These are phyloP conservation scores for Simmondsia chinensis DNA, from an alignment of 148 eudicot genomes.

Conservation along the genomic window DNA sequence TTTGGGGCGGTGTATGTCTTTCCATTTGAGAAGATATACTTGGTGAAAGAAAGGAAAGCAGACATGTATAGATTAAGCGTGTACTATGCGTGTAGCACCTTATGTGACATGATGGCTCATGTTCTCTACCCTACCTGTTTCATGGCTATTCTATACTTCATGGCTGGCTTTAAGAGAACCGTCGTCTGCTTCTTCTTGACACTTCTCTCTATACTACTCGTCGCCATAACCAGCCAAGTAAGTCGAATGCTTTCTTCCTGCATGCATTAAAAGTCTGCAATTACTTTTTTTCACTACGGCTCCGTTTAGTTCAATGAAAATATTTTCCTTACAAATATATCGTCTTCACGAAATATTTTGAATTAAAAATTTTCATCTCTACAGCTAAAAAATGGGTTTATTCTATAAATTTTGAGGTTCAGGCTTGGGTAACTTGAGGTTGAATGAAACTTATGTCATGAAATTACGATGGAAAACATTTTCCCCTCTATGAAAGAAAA, in stretches of 20 bases:
- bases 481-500: too few relatives aligned
- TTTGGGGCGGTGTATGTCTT: conserved; percentile 98
- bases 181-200: conserved; percentile 63
- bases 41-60: conserved; percentile 96
- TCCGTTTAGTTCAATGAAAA: too few relatives aligned
- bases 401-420: too few relatives aligned
- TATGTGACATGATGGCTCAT: conserved; percentile 94
- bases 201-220: conserved; percentile 42
- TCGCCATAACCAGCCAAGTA: conserved; percentile 87
- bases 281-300: too few relatives aligned
- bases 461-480: too few relatives aligned
- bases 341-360: too few relatives aligned
- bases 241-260: conserved; percentile 5
- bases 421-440: too few relatives aligned
- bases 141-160: conserved; percentile 83
- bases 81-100: conserved; percentile 82
- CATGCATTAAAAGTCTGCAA: too few relatives aligned
- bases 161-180: conserved; percentile 84
- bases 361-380: too few relatives aligned
- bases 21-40: conserved; percentile 81
- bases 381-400: too few relatives aligned
- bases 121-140: conserved; percentile 67
- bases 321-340: too few relatives aligned
- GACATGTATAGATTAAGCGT: conserved; percentile 97
- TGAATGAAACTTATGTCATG: too few relatives aligned